These are phyloP conservation scores for Penicillium cosmopolitanum DNA, from an alignment of 495 filamentous ascomycete species.

Conservation along the genomic window DNA sequence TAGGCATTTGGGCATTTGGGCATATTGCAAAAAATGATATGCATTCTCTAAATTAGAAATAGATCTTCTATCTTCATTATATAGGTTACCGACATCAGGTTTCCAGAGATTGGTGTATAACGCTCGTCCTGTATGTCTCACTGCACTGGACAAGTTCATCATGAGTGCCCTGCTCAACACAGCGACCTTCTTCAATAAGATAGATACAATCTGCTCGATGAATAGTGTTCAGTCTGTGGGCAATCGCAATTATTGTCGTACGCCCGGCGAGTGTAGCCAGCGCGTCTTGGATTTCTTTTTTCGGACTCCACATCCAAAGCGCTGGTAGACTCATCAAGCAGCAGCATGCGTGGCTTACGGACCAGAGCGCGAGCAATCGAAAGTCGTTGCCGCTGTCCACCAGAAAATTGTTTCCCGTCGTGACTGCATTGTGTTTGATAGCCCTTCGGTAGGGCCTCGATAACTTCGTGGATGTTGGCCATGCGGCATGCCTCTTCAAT, in stretches of 20 bases:
- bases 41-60: neutral
- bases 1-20: no score
- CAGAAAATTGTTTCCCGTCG: constrained; percentile 65
- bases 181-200: constrained; percentile 66
- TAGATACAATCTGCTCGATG: constrained; percentile 74
- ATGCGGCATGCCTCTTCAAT: constrained; percentile 59
- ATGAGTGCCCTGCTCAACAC: constrained; percentile 72
- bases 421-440: constrained; percentile 67
- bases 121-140: constrained; percentile 62
- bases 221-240: constrained; percentile 77
- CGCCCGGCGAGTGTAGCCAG: constrained; percentile 65
- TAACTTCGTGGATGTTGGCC: constrained; percentile 62
- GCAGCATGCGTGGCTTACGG: constrained; percentile 64
- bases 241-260: constrained; percentile 76
- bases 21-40: no score
- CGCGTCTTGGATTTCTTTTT: constrained; percentile 67
- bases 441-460: constrained; percentile 58
- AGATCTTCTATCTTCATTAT: neutral
- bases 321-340: constrained; percentile 79
- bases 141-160: constrained; percentile 62
- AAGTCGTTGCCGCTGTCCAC: constrained; percentile 78
- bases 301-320: constrained; percentile 74
- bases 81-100: constrained; percentile 14
- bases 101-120: constrained; percentile 41
- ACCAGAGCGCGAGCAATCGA: constrained; percentile 75